Evolutionary conservation across 2,329 filamentous ascomycete species (phyloP).

Genomic region (Diplodia seriata): DNA sequence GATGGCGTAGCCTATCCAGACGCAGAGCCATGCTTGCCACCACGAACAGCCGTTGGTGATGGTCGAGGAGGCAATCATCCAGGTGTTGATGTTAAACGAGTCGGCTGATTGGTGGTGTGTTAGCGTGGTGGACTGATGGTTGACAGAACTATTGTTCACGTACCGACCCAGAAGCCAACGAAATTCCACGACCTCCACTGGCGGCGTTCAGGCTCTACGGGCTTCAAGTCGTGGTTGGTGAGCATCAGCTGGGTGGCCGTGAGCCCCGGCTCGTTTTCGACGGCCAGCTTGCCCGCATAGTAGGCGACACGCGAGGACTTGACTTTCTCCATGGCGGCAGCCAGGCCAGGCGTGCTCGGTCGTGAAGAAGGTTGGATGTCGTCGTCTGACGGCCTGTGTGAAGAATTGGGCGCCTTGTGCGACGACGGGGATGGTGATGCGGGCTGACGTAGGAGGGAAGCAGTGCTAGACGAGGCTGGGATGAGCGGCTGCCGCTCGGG

Average conservation of each 20-base stretch:
- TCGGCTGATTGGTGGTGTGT: constrained; percentile 43
- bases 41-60: constrained; percentile 79
- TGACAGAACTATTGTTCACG: constrained; percentile 26
- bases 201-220: constrained; percentile 78
- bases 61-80: constrained; percentile 91
- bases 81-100: constrained; percentile 70
- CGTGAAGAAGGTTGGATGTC: not conserved
- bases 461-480: constrained; percentile 8
- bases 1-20: constrained; percentile 85
- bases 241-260: constrained; percentile 83
- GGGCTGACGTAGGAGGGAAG: constrained; percentile 27
- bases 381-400: not conserved
- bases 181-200: constrained; percentile 90
- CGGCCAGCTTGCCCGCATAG: constrained; percentile 67
- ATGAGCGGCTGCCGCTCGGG: constrained; percentile 29
- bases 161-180: constrained; percentile 81
- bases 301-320: constrained; percentile 48
- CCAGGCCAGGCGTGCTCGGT: not conserved
- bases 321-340: constrained; percentile 50
- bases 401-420: no score
- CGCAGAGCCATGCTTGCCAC: constrained; percentile 83
- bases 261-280: constrained; percentile 77
- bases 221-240: constrained; percentile 80
- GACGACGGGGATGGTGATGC: constrained; percentile 20
- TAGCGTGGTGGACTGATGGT: constrained; percentile 31